A percentile compares a stretch with the other conserved stretches of the same genome.
Conservation (phyloP, 257 asterid species). For the Perilla frutescens region DNA sequence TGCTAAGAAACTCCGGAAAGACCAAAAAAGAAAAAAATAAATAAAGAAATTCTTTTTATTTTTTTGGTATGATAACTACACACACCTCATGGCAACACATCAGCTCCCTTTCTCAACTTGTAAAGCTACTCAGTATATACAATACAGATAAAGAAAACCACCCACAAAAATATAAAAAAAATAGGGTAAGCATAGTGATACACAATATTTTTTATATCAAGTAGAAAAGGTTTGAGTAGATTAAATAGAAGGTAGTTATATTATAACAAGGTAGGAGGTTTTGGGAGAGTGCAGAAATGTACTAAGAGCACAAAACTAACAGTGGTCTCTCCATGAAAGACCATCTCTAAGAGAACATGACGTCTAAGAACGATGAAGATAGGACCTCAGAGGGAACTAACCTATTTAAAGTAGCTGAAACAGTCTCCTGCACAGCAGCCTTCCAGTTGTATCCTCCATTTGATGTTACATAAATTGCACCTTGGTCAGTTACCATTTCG, state of each 20-base stretch:
- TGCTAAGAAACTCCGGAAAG: constrained; percentile 6
- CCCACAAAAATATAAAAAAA: not conserved
- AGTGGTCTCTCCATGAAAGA: constrained; percentile 1
- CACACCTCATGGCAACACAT: not conserved
- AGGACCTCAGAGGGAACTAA: constrained; percentile 40
- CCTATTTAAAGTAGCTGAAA: constrained; percentile 97
- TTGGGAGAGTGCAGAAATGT: constrained; percentile 13
- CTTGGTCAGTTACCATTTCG: constrained; percentile 97
- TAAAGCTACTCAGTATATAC: not conserved
- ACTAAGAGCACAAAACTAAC: not conserved
- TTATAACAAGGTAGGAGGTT: not conserved
- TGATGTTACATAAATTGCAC: constrained; percentile 89
- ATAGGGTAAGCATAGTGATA: not conserved
- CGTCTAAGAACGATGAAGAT: constrained; percentile 7
- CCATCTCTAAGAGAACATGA: not conserved
- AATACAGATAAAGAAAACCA: not conserved
- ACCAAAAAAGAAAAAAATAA: not conserved
- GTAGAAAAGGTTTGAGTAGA: not conserved
- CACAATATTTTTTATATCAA: not conserved
- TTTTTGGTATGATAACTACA: not conserved
- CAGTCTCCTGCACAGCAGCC: constrained; percentile 98
- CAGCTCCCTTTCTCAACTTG: not conserved
- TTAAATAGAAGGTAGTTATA: constrained; percentile 7
- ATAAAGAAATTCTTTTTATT: no score
- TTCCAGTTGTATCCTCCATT: constrained; percentile 97